Percentiles rank a stretch among this genome's conserved stretches.
These are phyloP conservation scores for Eragrostis curvula DNA, from an alignment of 176 grass and related monocot species.

Conservation along the genomic window DNA sequence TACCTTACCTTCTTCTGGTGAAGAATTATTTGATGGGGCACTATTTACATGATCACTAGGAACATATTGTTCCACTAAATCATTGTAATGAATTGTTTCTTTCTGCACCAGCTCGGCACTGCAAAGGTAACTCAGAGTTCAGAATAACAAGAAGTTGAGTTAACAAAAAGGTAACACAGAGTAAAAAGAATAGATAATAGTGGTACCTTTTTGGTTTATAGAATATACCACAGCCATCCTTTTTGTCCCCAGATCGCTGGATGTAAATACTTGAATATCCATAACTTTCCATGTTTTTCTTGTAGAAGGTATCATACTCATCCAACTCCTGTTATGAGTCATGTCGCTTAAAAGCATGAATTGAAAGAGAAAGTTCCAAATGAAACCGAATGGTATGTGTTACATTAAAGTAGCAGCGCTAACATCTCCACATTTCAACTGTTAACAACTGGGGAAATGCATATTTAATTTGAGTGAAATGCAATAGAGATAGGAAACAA, in stretches of 20 bases:
- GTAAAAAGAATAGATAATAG: background rate
- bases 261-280: conserved; percentile 94
- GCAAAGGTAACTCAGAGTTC: conserved; percentile 46
- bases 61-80: conserved; percentile 69
- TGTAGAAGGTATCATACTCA: conserved; percentile 88
- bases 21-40: conserved; percentile 42
- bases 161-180: background rate
- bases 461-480: background rate
- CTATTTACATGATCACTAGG: conserved; percentile 46
- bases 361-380: conserved; percentile 10
- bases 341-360: conserved; percentile 41
- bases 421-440: background rate
- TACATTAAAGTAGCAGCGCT: conserved; percentile 4
- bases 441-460: background rate
- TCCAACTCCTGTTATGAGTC: conserved; percentile 76
- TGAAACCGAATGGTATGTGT: background rate
- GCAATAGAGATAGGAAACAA: background rate
- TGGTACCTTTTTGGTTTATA: conserved; percentile 75
- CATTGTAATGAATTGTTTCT: conserved; percentile 95
- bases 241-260: conserved; percentile 84
- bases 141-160: conserved; percentile 7
- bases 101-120: conserved; percentile 78
- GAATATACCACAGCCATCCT: conserved; percentile 94
- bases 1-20: conserved; percentile 48
- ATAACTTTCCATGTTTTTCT: conserved; percentile 82